Conservation (phyloP, 2,329 filamentous ascomycete species). For the Calonectria honghensis region DNA sequence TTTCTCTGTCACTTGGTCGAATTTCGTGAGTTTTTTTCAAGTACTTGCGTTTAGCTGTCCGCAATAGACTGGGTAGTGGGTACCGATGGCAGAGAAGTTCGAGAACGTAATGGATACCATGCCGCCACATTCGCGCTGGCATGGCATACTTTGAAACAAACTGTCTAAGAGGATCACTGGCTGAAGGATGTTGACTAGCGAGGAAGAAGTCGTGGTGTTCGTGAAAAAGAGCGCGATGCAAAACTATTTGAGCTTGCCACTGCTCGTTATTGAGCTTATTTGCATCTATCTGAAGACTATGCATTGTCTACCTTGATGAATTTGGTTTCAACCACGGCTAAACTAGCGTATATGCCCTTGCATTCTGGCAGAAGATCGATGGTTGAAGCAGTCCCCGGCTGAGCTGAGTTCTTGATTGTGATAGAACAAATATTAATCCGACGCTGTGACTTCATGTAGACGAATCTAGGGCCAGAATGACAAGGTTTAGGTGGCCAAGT, state of each 20-base stretch:
- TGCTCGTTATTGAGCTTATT: constrained; percentile 78
- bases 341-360: constrained; percentile 86
- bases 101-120: constrained; percentile 91
- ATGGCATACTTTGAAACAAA: constrained; percentile 90
- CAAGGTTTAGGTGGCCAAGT: too few species aligned
- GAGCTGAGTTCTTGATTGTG: too few species aligned
- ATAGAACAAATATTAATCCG: too few species aligned
- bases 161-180: constrained; percentile 78
- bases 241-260: constrained; percentile 87
- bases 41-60: too few species aligned
- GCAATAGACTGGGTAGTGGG: too few species aligned
- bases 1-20: too few species aligned
- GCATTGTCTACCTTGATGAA: constrained; percentile 88
- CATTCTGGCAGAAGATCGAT: too few species aligned
- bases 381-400: too few species aligned
- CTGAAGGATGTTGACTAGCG: constrained; percentile 89
- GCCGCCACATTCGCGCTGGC: constrained; percentile 95
- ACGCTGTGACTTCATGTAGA: too few species aligned
- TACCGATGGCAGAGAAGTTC: constrained; percentile 82
- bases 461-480: too few species aligned
- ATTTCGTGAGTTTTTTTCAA: too few species aligned
- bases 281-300: constrained; percentile 67
- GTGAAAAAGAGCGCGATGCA: constrained; percentile 87
- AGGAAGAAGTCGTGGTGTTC: constrained; percentile 93
- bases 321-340: constrained; percentile 91